Evolutionary conservation across 1,139 yeast species (phyloP).

Genomic region (Nakaseomyces bracarensis): DNA sequence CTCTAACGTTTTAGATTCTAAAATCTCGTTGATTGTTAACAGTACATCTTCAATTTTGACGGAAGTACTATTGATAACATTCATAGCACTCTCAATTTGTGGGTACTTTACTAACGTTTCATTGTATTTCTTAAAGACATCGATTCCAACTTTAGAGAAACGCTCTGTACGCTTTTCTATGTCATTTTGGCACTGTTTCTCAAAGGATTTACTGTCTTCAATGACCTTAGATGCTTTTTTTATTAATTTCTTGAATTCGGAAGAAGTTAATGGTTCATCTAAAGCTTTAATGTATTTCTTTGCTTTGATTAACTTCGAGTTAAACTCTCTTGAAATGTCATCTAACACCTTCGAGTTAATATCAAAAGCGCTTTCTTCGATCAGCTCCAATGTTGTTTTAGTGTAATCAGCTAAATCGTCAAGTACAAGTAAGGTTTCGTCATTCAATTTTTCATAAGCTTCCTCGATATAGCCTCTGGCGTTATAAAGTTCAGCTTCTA

Average conservation of each 20-base stretch:
- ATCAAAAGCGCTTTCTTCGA: conserved; percentile 62
- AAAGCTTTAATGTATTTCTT: conserved; percentile 31
- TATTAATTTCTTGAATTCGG: conserved; percentile 35
- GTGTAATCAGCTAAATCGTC: conserved; percentile 36
- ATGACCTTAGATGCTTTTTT: conserved; percentile 14
- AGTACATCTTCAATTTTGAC: conserved; percentile 7
- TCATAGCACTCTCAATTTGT: conserved; percentile 5
- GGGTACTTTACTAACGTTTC: conserved; percentile 9
- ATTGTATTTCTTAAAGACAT: conserved; percentile 11
- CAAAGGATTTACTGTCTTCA: conserved; percentile 8
- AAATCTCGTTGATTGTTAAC: conserved; percentile 5
- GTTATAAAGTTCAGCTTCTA: conserved; percentile 53
- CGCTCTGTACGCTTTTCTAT: conserved; percentile 13
- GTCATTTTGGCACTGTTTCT: conserved; percentile 13
- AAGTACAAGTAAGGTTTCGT: conserved; percentile 35
- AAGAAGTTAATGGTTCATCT: conserved; percentile 32
- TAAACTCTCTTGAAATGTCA: conserved; percentile 30
- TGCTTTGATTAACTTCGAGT: conserved; percentile 27
- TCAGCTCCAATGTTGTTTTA: conserved; percentile 60
- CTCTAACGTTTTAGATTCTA: not conserved
- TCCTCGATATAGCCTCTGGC: conserved; percentile 46
- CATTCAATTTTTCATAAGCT: conserved; percentile 35
- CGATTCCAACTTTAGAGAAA: conserved; percentile 8
- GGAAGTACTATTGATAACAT: conserved; percentile 11
- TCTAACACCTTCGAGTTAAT: conserved; percentile 38